Percentiles rank a stretch among this genome's conserved stretches.
Conservation (phyloP, 768 basidiomycete species). For the Cystoderma amianthinum region DNA sequence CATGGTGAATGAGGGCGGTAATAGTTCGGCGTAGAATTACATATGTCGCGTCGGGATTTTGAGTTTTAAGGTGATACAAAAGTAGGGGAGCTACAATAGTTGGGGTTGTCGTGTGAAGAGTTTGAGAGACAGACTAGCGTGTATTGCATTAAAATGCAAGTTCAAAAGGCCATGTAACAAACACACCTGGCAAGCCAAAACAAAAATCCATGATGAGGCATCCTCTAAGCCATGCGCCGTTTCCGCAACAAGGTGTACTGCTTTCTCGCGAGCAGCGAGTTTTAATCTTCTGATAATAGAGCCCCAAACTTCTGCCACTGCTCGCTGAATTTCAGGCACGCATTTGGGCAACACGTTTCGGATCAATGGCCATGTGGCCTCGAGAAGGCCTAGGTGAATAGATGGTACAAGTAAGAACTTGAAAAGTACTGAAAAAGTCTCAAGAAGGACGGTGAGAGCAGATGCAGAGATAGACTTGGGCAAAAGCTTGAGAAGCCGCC, state of each 20-base stretch:
- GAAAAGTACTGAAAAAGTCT: conserved; percentile 65
- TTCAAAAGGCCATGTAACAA: conserved; percentile 2
- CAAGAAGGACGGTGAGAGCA: conserved; percentile 55
- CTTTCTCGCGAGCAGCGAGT: conserved; percentile 43
- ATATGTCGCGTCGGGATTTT: conserved; percentile 32
- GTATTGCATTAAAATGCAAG: conserved; percentile 4
- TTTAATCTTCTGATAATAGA: conserved; percentile 70
- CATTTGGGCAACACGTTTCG: conserved; percentile 48
- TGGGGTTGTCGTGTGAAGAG: conserved; percentile 68
- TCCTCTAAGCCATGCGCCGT: conserved; percentile 48
- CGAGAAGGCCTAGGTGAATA: conserved; percentile 43
- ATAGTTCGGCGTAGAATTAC: conserved; percentile 64
- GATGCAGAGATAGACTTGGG: conserved; percentile 51
- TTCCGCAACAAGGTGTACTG: conserved; percentile 47
- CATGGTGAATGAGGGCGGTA: conserved; percentile 81
- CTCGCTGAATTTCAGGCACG: conserved; percentile 64
- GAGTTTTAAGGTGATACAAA: conserved; percentile 39
- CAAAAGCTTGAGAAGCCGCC: conserved; percentile 49
- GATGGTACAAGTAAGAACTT: conserved; percentile 67
- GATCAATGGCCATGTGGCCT: conserved; percentile 55
- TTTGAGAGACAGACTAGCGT: conserved; percentile 70
- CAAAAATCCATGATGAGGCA: conserved; percentile 65
- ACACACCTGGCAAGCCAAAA: conserved; percentile 74
- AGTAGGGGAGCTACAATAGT: conserved; percentile 58
- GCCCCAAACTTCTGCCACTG: conserved; percentile 86